Evolutionary conservation across 306 rosid genomes (phyloP), one percentile per base, ranked within the genome.

Genomic region (Lathyrus sativus): DNA sequence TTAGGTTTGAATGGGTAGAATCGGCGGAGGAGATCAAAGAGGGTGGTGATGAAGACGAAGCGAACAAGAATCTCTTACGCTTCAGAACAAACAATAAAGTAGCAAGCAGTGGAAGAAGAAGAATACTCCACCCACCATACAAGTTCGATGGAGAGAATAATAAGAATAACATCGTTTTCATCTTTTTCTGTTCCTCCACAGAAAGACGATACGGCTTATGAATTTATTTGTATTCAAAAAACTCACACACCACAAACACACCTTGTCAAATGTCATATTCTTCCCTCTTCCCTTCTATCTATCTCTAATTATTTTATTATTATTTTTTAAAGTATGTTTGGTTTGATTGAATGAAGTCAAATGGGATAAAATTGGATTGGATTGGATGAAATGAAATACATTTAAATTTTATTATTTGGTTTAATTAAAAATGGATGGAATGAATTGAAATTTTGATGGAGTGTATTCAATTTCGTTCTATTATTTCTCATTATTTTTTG

Each of bases 51-150:
- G 82, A 62, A 48, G 70, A 75, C 31, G 82, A 62, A 45, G 55
- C 39, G 26, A 62, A 54, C 73, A 60, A 72, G 18, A 74, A 58
- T 31, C 67, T 72, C 61, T 63, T 73, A 59, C 71, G 75, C 12
- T 71, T 86, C 81, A 82, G 83, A 65, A 81, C 41, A 48, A 85
- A 64, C 26, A 80, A 66, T 48, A 56, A 28, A 13, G 4, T 10
- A 56, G n/a, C n/a, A n/a, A 87, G 38, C 1, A 22, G 24, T 1
- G 2, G 24, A 57, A 87, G 22, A 33, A 84, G 11, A 37, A 85
- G 42, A 68, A 76, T 86, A 11, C 78, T 4, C 28, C 77, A 67
- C 1, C 6, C 58, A 10, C 35, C 35, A 31, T 31, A 31, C 7
- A 31, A 31, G 35, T 31, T 31, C 7, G 6, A 4, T 31, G 5